Percentiles rank a stretch among this genome's conserved stretches.
These are phyloP conservation scores for Thielaviopsis musarum DNA, from an alignment of 2,329 filamentous ascomycete genomes.

Conservation along the genomic window DNA sequence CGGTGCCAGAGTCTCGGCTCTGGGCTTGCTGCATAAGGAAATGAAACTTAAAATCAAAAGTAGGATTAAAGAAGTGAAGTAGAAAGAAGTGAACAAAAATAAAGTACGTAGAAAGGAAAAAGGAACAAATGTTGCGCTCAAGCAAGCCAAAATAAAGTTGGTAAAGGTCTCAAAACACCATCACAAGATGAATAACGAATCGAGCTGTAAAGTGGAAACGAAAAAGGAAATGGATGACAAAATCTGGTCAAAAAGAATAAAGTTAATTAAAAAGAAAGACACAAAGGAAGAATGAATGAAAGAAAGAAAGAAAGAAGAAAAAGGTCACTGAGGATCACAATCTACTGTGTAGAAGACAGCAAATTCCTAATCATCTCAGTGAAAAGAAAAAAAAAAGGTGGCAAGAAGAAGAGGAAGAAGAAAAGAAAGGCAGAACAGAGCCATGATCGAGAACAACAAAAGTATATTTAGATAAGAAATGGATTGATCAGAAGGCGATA, in stretches of 20 bases:
- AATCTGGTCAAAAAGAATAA: background rate
- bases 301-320: background rate
- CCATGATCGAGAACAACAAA: background rate
- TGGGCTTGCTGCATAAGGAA: conserved; percentile 1
- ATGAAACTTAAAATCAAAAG: background rate
- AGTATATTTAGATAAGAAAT: background rate
- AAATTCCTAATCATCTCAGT: background rate
- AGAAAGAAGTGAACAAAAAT: background rate
- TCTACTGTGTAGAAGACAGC: background rate
- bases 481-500: background rate
- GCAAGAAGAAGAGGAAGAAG: background rate
- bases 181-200: background rate
- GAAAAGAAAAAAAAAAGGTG: background rate
- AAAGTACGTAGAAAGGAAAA: background rate
- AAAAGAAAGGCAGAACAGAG: background rate
- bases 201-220: background rate
- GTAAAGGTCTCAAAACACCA: background rate
- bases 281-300: background rate
- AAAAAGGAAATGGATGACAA: background rate
- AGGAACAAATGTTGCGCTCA: background rate
- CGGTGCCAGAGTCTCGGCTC: conserved; percentile 1
- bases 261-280: background rate
- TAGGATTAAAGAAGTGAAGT: background rate
- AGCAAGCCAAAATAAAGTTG: background rate
- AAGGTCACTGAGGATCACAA: background rate